Conservation (phyloP, 192 early-diverging fungal species). For the Gaertneriomyces sp. region DNA sequence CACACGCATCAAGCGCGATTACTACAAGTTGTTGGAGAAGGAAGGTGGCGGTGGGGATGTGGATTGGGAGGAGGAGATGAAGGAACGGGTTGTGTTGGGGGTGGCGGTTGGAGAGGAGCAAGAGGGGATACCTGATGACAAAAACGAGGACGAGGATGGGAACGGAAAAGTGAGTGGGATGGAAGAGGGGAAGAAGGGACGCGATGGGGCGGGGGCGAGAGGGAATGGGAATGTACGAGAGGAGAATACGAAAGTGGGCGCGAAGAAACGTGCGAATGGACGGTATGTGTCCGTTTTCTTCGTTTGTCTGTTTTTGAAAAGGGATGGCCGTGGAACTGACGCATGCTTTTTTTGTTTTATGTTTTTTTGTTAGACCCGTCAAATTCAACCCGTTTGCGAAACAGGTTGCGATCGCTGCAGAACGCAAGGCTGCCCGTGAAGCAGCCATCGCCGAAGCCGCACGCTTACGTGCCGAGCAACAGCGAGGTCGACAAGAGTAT, state of each 20-base stretch:
- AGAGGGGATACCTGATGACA: neutral
- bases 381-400: slow-evolving; percentile 30
- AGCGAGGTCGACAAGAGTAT: slow-evolving; percentile 14
- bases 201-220: too few relatives aligned
- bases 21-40: slow-evolving; percentile 26
- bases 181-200: too few relatives aligned
- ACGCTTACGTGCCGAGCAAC: slow-evolving; percentile 14
- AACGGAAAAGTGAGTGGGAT: too few relatives aligned
- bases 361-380: neutral
- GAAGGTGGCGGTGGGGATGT: slow-evolving; percentile 9
- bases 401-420: slow-evolving; percentile 1
- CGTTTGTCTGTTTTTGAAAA: neutral
- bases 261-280: neutral
- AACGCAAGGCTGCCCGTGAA: slow-evolving; percentile 15
- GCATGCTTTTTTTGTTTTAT: neutral
- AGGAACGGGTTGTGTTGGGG: neutral
- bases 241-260: neutral
- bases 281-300: neutral
- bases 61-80: slow-evolving; percentile 11
- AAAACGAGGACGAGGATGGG: neutral
- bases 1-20: slow-evolving; percentile 31
- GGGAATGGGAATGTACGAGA: neutral
- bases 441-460: slow-evolving; percentile 18
- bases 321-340: neutral
- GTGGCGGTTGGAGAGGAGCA: neutral